phyloP scores from a whole-genome alignment of 1,139 yeast species.

The Blastobotrys illinoisensis region DNA sequence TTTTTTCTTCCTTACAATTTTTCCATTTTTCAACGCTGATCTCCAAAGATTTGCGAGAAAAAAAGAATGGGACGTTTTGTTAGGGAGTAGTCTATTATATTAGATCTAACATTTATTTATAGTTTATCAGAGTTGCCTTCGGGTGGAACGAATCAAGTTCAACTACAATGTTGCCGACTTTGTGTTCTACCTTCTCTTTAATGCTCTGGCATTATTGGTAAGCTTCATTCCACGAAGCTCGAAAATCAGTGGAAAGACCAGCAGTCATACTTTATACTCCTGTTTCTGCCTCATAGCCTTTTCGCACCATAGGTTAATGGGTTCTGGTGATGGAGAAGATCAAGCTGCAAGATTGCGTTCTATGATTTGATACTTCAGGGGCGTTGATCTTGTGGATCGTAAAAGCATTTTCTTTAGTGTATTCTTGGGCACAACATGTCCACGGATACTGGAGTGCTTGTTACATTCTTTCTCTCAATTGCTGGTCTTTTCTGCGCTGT shows the following conservation, averaged over 20 bases:
- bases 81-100: background rate
- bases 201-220: slow-evolving; percentile 29
- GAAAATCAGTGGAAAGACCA: background rate
- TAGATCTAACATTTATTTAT: slow-evolving; percentile 1
- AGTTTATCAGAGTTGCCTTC: slow-evolving; percentile 31
- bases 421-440: background rate
- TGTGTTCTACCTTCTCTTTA: slow-evolving; percentile 29
- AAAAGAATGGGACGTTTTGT: background rate
- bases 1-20: slow-evolving; percentile 3
- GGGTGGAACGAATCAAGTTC: slow-evolving; percentile 31
- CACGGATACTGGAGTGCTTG: background rate
- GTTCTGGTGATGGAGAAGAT: slow-evolving; percentile 35
- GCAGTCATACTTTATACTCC: slow-evolving; percentile 20
- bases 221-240: slow-evolving; percentile 16
- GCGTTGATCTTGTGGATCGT: slow-evolving; percentile 25
- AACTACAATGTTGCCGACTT: slow-evolving; percentile 27
- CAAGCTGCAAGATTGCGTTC: slow-evolving; percentile 19
- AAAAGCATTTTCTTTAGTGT: slow-evolving; percentile 13
- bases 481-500: background rate
- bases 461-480: slow-evolving; percentile 6
- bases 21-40: slow-evolving; percentile 6
- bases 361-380: slow-evolving; percentile 26
- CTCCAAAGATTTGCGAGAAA: background rate
- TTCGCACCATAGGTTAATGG: slow-evolving; percentile 27
- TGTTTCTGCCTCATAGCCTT: slow-evolving; percentile 31